phyloP scores from a whole-genome alignment of 2,329 filamentous ascomycete genomes.

The Sporothrix protearum region DNA sequence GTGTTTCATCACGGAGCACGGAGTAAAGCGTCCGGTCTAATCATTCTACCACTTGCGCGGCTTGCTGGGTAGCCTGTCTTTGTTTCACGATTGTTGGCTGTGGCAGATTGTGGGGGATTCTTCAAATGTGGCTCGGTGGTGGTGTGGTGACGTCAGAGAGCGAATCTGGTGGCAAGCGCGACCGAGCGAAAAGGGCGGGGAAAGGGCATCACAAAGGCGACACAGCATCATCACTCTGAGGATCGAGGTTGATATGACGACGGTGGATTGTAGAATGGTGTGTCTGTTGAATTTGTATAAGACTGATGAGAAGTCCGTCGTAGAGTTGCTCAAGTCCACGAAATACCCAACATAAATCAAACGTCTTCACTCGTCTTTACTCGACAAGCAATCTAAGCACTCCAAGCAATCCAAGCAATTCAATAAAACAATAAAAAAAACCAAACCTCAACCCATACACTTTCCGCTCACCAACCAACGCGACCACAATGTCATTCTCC shows the following conservation, averaged over 20 bases:
- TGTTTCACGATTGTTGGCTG: not conserved
- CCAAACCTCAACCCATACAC: not conserved
- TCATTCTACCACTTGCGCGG: not conserved
- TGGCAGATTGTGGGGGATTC: not conserved
- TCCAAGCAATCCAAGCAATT: not conserved
- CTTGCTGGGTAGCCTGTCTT: not conserved
- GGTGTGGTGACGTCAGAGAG: slow-evolving; percentile 8
- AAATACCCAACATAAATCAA: no score
- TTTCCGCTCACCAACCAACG: no score
- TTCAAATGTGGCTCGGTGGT: not conserved
- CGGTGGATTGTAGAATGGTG: no score
- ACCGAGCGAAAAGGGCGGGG: not conserved
- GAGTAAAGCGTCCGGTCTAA: not conserved
- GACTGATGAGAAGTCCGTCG: no score
- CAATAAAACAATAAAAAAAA: not conserved
- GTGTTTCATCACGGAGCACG: not conserved
- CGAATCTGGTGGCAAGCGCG: not conserved
- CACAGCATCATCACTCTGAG: not conserved
- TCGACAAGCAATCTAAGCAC: not conserved
- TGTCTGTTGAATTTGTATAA: not conserved
- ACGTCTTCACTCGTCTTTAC: no score
- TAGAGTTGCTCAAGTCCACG: not conserved
- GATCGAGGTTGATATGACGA: not conserved
- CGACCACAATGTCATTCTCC: not conserved
- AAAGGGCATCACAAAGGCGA: not conserved